Conservation (phyloP, 2,329 filamentous ascomycete genomes). For the Colletotrichum liaoningense region DNA sequence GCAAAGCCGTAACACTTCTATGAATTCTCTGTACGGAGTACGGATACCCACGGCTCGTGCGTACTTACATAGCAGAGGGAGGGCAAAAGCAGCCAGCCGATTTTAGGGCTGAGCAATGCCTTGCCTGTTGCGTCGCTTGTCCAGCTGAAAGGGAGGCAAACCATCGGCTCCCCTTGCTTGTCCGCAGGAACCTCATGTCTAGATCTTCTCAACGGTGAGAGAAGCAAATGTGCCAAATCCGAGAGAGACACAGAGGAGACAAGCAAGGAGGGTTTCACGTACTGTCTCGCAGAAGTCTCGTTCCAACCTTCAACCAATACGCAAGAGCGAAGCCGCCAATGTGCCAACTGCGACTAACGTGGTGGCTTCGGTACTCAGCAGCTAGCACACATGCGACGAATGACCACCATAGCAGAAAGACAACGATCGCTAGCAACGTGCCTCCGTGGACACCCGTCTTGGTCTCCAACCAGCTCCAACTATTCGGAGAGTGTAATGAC, state of each 20-base stretch:
- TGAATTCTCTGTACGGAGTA: neutral
- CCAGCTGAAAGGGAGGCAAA: constrained; percentile 15
- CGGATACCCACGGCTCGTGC: neutral
- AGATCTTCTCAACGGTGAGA: neutral
- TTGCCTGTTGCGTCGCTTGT: constrained; percentile 13
- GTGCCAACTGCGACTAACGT: constrained; percentile 2
- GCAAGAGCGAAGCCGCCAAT: neutral
- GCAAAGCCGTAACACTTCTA: neutral
- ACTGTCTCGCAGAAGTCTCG: neutral
- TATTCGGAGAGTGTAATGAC: neutral
- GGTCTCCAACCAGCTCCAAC: neutral
- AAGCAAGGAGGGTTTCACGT: neutral
- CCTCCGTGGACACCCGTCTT: neutral
- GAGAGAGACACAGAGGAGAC: neutral
- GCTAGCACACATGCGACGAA: neutral
- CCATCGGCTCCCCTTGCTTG: neutral
- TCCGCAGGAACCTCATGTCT: neutral
- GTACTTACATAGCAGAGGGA: neutral
- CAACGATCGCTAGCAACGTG: neutral
- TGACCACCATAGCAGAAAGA: neutral
- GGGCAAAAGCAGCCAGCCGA: constrained; percentile 1
- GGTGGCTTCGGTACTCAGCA: neutral
- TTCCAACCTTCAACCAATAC: neutral
- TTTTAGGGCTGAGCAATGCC: constrained; percentile 31
- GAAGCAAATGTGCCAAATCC: neutral